Conservation (phyloP, 257 asterid genomes). For the Nicotiana paniculata region DNA sequence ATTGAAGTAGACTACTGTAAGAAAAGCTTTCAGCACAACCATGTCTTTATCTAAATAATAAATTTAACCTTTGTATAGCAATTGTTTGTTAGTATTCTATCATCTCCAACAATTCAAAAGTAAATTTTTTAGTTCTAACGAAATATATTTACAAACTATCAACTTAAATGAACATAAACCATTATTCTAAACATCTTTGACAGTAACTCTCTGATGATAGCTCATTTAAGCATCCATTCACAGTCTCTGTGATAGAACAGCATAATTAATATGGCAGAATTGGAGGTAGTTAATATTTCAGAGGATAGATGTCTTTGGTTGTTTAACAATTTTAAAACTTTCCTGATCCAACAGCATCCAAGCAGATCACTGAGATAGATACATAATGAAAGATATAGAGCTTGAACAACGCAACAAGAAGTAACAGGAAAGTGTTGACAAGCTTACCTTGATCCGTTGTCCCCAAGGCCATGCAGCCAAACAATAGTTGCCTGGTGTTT, state of each 20-base stretch:
- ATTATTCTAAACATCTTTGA: background rate
- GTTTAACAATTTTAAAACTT: background rate
- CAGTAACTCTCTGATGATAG: background rate
- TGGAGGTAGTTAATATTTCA: background rate
- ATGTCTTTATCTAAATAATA: background rate
- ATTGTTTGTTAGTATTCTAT: background rate
- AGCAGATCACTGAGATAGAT: background rate
- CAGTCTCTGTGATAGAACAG: background rate
- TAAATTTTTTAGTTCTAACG: background rate
- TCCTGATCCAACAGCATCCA: conserved; percentile 1
- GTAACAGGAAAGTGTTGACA: background rate
- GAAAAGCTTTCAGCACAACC: background rate
- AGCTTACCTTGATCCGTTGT: conserved; percentile 65
- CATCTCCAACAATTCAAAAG: background rate
- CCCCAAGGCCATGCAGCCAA: conserved; percentile 91
- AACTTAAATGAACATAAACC: background rate
- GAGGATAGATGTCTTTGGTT: background rate
- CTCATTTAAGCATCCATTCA: background rate
- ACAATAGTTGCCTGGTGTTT: conserved; percentile 83
- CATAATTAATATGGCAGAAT: background rate
- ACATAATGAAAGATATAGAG: background rate
- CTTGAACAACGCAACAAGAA: background rate
- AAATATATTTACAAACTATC: background rate
- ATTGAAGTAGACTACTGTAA: background rate
- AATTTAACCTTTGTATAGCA: background rate